Evolutionary conservation across 1,284 basidiomycete genomes (phyloP), one percentile per base, ranked within the genome.

Genomic region (Rhodotorula mucilaginosa): DNA sequence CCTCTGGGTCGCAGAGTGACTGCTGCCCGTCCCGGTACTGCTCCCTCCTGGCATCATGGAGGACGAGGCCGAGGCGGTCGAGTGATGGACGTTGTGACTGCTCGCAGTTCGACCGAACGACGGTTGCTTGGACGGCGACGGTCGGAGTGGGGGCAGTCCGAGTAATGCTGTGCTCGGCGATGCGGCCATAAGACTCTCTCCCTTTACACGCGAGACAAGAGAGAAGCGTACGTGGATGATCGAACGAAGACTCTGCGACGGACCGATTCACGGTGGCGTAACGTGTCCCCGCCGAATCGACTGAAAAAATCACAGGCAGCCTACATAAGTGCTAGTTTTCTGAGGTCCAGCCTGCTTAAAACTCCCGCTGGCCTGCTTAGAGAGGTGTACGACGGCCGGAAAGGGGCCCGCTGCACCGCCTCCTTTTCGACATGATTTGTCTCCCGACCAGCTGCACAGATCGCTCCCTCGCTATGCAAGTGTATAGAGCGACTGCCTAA

Each of bases 61-160:
- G 29, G 48, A 34, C 61, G 48, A 39, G 21, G 58, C 29, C 15
- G 52, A 48, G 52, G 58, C 23, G 12, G 57, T 48, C n/a, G 67
- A 57, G 26, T 29, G 3, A 26, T 21, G 44, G 10, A 56, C 54
- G 54, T 56, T 56, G 54, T 56, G 54, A n/a, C 26, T 26, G 21
- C 61, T 61, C 44, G 62, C 23, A 16, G 68, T 31, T 19, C 63
- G 58, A 16, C 58, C n/a, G 65, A 69, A 69, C 54, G 61, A 65
- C 29, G 34, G 26, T 26, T 61, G 47, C 58, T 71, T 71, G 13
- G 51, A 46, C 15, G 64, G 67, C 15, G 71, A 72, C 1, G 68
- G 71, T 6, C 68, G 71, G 21, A 73, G 64, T 4, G 70, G 70
- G 0, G 70, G 70, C 6, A 72, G 61, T 8, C 52, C n/a, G 44